Conservation (phyloP, 1,139 yeast species). For the Suhomyces atakaporum region DNA sequence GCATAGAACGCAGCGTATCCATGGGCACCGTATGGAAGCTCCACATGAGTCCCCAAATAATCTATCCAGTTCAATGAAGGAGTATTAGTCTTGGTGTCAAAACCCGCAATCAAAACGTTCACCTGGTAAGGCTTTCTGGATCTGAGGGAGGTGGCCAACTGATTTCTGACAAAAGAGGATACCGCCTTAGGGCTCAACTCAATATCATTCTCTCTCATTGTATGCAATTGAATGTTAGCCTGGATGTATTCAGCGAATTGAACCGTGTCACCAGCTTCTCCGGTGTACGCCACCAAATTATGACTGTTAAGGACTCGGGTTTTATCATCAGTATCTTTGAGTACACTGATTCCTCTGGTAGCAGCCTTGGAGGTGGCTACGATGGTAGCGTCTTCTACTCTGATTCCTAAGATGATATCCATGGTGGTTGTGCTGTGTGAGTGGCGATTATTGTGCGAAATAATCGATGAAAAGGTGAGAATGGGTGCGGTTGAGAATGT, state of each 20-base stretch:
- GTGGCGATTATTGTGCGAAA: too few species aligned
- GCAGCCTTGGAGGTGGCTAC: constrained; percentile 93
- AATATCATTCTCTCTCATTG: constrained; percentile 76
- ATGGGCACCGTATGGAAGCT: constrained; percentile 93
- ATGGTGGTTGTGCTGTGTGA: constrained; percentile 40
- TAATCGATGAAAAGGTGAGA: not conserved
- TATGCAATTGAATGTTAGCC: constrained; percentile 86
- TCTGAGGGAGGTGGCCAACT: constrained; percentile 84
- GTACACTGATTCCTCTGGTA: constrained; percentile 88
- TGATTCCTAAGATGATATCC: constrained; percentile 91
- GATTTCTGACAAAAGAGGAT: constrained; percentile 85
- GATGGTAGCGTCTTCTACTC: constrained; percentile 76
- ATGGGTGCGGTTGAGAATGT: constrained; percentile 5
- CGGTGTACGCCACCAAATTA: constrained; percentile 84
- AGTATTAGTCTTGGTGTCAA: constrained; percentile 58
- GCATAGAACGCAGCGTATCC: constrained; percentile 97
- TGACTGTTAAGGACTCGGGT: constrained; percentile 77
- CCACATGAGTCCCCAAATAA: constrained; percentile 88
- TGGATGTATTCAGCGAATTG: constrained; percentile 93
- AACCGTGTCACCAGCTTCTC: constrained; percentile 97
- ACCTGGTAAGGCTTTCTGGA: constrained; percentile 93
- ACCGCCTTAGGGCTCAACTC: constrained; percentile 85
- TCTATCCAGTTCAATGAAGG: constrained; percentile 90
- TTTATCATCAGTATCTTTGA: constrained; percentile 86
- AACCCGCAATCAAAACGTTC: constrained; percentile 85